Conservation (phyloP, 768 basidiomycete species). For the Termitomyces sp. region DNA sequence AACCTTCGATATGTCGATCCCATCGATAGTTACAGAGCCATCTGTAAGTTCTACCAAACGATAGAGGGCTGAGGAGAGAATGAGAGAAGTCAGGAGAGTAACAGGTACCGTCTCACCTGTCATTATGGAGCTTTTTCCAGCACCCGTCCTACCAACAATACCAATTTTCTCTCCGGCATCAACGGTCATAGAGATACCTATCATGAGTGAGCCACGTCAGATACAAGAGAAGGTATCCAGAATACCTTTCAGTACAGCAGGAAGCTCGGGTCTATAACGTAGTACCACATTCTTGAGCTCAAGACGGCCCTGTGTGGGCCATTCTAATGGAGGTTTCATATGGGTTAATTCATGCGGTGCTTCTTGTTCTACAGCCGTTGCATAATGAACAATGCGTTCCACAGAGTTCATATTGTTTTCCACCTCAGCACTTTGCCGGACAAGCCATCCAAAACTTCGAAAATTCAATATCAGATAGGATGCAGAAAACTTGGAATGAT, state of each 20-base stretch:
- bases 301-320: slow-evolving; percentile 74
- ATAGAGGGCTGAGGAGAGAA: slow-evolving; percentile 49
- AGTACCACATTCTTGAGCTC: slow-evolving; percentile 73
- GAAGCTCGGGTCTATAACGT: slow-evolving; percentile 84
- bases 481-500: background rate
- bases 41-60: slow-evolving; percentile 75
- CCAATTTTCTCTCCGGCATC: slow-evolving; percentile 85
- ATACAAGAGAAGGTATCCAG: background rate
- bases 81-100: background rate
- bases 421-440: slow-evolving; percentile 75
- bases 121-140: slow-evolving; percentile 89
- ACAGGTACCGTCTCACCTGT: slow-evolving; percentile 35
- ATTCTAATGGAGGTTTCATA: slow-evolving; percentile 49
- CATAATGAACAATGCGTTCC: slow-evolving; percentile 80
- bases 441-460: slow-evolving; percentile 65
- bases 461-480: slow-evolving; percentile 2
- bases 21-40: slow-evolving; percentile 77
- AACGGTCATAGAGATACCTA: slow-evolving; percentile 57
- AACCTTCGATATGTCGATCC: slow-evolving; percentile 74
- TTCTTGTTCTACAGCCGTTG: slow-evolving; percentile 77
- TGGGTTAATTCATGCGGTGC: slow-evolving; percentile 62
- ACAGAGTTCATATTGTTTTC: slow-evolving; percentile 95
- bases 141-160: slow-evolving; percentile 83
- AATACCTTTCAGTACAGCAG: slow-evolving; percentile 73
- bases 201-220: background rate